Conservation (phyloP, 139 green algal genomes). For the Chlorella sp. region DNA sequence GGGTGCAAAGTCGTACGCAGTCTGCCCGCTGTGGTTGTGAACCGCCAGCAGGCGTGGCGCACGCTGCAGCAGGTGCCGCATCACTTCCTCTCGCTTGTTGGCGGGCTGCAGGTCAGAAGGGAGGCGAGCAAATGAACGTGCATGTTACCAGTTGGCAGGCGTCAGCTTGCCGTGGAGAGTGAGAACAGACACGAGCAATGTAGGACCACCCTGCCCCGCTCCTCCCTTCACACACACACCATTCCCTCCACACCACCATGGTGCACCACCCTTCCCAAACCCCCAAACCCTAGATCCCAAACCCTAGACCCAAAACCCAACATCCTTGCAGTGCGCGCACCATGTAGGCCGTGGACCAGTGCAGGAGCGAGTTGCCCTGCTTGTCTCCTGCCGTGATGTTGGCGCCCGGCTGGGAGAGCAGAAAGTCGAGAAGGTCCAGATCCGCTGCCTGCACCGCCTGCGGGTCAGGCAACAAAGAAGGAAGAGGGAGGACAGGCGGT, state of each 20-base stretch:
- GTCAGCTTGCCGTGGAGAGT: not conserved
- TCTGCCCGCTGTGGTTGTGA: not conserved
- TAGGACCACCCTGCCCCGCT: too few species aligned
- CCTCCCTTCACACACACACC: not conserved
- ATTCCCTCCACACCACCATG: too few species aligned
- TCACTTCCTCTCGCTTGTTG: constrained; percentile 13
- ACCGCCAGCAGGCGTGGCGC: not conserved
- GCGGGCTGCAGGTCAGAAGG: not conserved
- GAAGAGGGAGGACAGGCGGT: not conserved
- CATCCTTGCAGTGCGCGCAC: too few species aligned
- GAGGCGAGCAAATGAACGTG: not conserved
- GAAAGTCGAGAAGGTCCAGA: constrained; percentile 14
- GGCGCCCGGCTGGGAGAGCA: not conserved
- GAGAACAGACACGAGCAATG: too few species aligned
- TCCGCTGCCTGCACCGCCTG: constrained; percentile 22
- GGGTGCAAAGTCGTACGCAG: not conserved
- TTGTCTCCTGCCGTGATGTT: not conserved
- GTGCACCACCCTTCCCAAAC: too few species aligned
- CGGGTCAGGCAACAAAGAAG: not conserved
- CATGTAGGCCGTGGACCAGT: constrained; percentile 2
- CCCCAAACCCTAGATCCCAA: too few species aligned
- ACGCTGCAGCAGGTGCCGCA: not conserved
- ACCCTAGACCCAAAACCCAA: too few species aligned
- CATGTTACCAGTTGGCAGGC: too few species aligned
- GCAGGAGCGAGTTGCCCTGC: constrained; percentile 32